Percentiles rank a stretch among this genome's conserved stretches.
Evolutionary conservation across 768 basidiomycete species (phyloP).

Genomic region (Amanita molliuscula): DNA sequence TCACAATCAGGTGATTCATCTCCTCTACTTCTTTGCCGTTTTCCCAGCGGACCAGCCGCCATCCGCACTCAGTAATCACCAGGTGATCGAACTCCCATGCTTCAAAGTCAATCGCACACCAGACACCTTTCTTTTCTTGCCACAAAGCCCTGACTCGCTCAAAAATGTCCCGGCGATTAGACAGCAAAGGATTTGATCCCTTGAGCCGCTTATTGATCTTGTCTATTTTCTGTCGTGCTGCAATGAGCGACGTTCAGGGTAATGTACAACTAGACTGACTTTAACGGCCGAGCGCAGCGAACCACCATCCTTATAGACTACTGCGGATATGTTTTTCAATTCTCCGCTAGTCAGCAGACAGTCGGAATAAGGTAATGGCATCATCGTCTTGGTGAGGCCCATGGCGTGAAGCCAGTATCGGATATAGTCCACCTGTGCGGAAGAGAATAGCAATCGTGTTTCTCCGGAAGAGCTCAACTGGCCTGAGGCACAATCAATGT

Average conservation of each 20-base stretch:
- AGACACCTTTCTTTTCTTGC: slow-evolving; percentile 53
- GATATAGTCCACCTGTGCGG: slow-evolving; percentile 76
- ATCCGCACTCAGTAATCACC: slow-evolving; percentile 78
- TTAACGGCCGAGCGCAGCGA: slow-evolving; percentile 51
- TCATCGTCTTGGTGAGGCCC: slow-evolving; percentile 48
- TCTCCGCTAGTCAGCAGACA: slow-evolving; percentile 56
- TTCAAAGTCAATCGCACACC: slow-evolving; percentile 78
- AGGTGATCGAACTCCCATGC: slow-evolving; percentile 73
- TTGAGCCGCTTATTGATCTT: slow-evolving; percentile 76
- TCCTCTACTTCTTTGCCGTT: slow-evolving; percentile 37
- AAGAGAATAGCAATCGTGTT: slow-evolving; percentile 72
- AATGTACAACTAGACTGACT: slow-evolving; percentile 22
- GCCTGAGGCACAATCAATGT: slow-evolving; percentile 27
- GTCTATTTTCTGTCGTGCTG: slow-evolving; percentile 44
- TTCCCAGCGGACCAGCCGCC: slow-evolving; percentile 49
- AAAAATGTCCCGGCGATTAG: slow-evolving; percentile 49
- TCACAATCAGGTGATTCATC: slow-evolving; percentile 51
- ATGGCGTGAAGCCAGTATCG: slow-evolving; percentile 77
- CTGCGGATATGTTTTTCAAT: slow-evolving; percentile 47
- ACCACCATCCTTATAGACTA: slow-evolving; percentile 41
- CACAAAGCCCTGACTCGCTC: slow-evolving; percentile 60
- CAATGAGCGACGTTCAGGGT: not conserved
- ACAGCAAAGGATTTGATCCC: slow-evolving; percentile 45
- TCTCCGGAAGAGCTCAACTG: slow-evolving; percentile 58
- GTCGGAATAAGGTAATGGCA: slow-evolving; percentile 72